A percentile compares a stretch with the other conserved stretches of the same genome.
phyloP scores from a whole-genome alignment of 495 filamentous ascomycete species.

The Mycothermus thermophilus region DNA sequence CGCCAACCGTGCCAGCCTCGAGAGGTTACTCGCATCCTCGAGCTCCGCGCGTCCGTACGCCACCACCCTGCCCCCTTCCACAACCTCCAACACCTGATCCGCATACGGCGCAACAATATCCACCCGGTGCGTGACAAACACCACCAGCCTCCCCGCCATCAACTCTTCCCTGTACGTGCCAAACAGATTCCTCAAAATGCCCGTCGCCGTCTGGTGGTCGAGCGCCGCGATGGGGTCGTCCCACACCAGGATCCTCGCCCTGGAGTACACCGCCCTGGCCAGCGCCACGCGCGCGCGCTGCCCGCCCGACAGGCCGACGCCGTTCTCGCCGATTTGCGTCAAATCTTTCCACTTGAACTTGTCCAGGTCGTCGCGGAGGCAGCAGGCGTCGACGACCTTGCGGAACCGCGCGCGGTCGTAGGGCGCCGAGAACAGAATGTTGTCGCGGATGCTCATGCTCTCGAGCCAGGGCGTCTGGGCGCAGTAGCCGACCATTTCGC shows the following conservation, averaged over 20 bases:
- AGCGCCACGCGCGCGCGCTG: conserved; percentile 89
- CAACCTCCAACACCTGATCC: conserved; percentile 52
- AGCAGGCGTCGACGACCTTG: conserved; percentile 78
- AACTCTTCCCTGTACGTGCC: conserved; percentile 38
- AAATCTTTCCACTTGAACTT: conserved; percentile 84
- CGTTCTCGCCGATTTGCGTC: conserved; percentile 89
- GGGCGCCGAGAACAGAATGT: conserved; percentile 63
- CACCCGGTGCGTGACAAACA: conserved; percentile 70
- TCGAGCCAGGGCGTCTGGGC: conserved; percentile 81
- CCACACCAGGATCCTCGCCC: conserved; percentile 80
- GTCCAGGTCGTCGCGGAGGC: conserved; percentile 78
- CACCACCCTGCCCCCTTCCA: conserved; percentile 36
- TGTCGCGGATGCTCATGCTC: conserved; percentile 79
- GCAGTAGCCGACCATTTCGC: conserved; percentile 65
- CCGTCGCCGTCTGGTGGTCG: conserved; percentile 71
- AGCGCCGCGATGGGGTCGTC: conserved; percentile 92
- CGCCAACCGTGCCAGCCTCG: too few relatives aligned
- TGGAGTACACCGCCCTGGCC: conserved; percentile 85
- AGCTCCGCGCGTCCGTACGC: conserved; percentile 30
- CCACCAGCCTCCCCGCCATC: conserved; percentile 43
- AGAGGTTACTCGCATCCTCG: too few relatives aligned
- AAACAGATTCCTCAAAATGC: conserved; percentile 55
- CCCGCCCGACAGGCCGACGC: conserved; percentile 88
- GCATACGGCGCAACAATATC: conserved; percentile 53
- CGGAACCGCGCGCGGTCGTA: conserved; percentile 76